These are phyloP conservation scores for Arabis alpina DNA, from an alignment of 345 rosid species.

Conservation along the genomic window DNA sequence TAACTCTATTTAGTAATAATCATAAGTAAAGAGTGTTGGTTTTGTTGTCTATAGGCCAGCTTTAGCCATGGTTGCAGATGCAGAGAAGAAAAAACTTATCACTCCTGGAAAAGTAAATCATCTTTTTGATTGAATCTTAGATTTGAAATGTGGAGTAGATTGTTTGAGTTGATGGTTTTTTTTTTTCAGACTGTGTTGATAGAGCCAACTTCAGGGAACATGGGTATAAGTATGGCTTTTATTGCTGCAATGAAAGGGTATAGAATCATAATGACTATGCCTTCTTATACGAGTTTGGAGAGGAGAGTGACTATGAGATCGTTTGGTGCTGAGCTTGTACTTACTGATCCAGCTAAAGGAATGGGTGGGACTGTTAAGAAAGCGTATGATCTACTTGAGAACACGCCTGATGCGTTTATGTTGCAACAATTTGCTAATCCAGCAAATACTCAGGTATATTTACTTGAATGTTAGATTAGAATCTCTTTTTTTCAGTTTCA, in stretches of 20 bases:
- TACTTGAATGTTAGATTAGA: not conserved
- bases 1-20: not conserved
- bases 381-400: conserved; percentile 77
- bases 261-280: conserved; percentile 90
- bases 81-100: conserved; percentile 78
- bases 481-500: not conserved
- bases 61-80: conserved; percentile 77
- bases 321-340: conserved; percentile 88
- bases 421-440: conserved; percentile 91
- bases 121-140: conserved; percentile 3
- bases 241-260: conserved; percentile 94
- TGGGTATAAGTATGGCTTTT: conserved; percentile 97
- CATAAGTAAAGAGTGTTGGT: not conserved
- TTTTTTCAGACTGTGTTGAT: conserved; percentile 71
- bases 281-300: conserved; percentile 96
- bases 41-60: conserved; percentile 66
- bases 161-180: not conserved
- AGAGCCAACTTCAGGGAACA: conserved; percentile 97
- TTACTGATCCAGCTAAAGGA: conserved; percentile 94
- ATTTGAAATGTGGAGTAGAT: not conserved
- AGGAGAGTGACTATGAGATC: conserved; percentile 96
- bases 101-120: conserved; percentile 71
- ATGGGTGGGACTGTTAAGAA: conserved; percentile 98
- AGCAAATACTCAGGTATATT: conserved; percentile 73
- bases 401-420: conserved; percentile 81